phyloP scores from a whole-genome alignment of 345 rosid species.

The Xanthoceras sorbifolium region DNA sequence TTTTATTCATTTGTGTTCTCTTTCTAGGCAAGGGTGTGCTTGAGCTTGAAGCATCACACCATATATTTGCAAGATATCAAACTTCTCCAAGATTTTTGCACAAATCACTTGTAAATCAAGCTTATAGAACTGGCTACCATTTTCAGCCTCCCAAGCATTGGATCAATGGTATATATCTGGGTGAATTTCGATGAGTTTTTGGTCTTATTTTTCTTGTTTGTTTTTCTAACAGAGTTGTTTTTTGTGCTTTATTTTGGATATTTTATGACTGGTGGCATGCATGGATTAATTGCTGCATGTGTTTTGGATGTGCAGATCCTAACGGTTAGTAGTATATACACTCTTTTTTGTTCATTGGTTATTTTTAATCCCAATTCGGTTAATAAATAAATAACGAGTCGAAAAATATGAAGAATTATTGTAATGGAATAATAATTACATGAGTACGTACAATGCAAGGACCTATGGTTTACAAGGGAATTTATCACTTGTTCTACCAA shows the following conservation, averaged over 20 bases:
- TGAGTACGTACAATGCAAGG: constrained; percentile 39
- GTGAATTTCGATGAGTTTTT: background rate
- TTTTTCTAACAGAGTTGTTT: constrained; percentile 17
- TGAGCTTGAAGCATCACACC: constrained; percentile 62
- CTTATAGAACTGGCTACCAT: constrained; percentile 70
- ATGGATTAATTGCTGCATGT: too few relatives aligned
- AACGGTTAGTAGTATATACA: constrained; percentile 55
- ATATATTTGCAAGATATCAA: constrained; percentile 32
- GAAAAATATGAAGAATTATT: background rate
- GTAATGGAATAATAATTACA: background rate
- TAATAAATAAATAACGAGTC: background rate
- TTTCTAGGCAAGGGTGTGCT: constrained; percentile 41
- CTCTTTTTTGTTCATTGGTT: too few relatives aligned
- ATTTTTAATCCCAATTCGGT: too few relatives aligned
- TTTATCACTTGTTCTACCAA: constrained; percentile 79
- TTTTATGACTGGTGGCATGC: constrained; percentile 2
- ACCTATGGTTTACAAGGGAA: constrained; percentile 70
- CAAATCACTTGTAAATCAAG: constrained; percentile 32
- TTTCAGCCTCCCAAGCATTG: constrained; percentile 77
- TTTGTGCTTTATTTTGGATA: constrained; percentile 15
- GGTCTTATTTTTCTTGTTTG: background rate
- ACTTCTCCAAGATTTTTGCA: constrained; percentile 18
- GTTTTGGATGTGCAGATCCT: constrained; percentile 54
- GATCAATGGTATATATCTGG: constrained; percentile 66
- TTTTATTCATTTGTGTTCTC: constrained; percentile 34